These are phyloP conservation scores for Neopestalotiopsis sp. DNA, from an alignment of 2,329 filamentous ascomycete species.

Conservation along the genomic window DNA sequence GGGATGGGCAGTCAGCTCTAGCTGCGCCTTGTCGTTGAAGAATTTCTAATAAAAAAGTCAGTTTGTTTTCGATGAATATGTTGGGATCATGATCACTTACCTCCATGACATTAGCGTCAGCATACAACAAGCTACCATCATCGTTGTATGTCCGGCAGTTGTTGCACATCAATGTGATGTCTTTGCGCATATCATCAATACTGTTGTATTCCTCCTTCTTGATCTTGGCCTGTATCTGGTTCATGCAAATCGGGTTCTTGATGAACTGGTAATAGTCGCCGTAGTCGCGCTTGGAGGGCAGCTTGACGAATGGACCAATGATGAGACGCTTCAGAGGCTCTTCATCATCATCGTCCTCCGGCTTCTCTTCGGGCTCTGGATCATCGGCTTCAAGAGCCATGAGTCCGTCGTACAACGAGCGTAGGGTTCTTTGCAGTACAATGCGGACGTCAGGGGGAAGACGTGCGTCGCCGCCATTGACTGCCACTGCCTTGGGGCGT, in stretches of 20 bases:
- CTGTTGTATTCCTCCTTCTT: conserved; percentile 92
- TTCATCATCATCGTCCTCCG: conserved; percentile 60
- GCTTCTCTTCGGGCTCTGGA: conserved; percentile 54
- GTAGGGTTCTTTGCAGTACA: conserved; percentile 79
- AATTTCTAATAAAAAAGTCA: conserved; percentile 53
- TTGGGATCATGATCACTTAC: conserved; percentile 54
- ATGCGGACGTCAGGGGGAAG: conserved; percentile 73
- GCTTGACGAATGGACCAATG: conserved; percentile 91
- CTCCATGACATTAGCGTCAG: conserved; percentile 92
- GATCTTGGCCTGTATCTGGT: conserved; percentile 91
- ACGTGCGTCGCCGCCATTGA: conserved; percentile 44
- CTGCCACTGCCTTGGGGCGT: conserved; percentile 64
- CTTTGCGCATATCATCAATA: conserved; percentile 78
- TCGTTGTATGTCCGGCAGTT: conserved; percentile 98
- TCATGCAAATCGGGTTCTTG: conserved; percentile 91
- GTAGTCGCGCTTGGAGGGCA: conserved; percentile 87
- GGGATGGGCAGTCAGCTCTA: conserved; percentile 57
- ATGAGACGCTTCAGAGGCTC: conserved; percentile 74
- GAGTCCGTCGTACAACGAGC: conserved; percentile 76
- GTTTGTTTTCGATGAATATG: conserved; percentile 28
- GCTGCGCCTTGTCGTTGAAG: conserved; percentile 58
- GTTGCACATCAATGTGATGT: conserved; percentile 82
- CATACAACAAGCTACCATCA: conserved; percentile 88
- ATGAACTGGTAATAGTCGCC: conserved; percentile 97
- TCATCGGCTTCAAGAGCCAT: conserved; percentile 86